Conservation (phyloP, 75 land plant genomes). For the Gnetum montanum region DNA sequence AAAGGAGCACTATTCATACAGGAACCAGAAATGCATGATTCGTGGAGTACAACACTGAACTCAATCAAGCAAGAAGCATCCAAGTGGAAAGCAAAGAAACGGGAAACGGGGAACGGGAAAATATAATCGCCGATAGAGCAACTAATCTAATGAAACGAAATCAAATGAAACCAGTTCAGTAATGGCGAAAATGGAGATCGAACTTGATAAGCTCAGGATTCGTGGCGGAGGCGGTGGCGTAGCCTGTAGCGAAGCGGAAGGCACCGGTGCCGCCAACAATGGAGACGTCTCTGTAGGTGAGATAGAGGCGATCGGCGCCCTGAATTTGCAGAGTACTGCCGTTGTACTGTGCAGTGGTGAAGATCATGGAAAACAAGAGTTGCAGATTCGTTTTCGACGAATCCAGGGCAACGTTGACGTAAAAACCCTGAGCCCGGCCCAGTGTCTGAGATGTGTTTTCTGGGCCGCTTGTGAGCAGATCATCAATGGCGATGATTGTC, state of each 20-base stretch:
- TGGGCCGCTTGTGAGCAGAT: constrained; percentile 19
- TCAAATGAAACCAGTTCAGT: too few species aligned
- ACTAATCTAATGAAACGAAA: too few species aligned
- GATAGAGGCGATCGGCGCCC: constrained; percentile 16
- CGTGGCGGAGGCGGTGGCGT: too few species aligned
- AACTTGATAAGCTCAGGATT: too few species aligned
- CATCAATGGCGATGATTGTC: constrained; percentile 20
- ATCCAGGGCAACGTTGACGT: constrained; percentile 10
- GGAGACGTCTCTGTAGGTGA: constrained; percentile 21
- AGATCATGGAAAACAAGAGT: constrained; percentile 22
- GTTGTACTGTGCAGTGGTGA: constrained; percentile 23
- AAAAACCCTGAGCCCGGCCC: constrained; percentile 42
- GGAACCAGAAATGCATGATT: too few species aligned
- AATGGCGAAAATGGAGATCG: too few species aligned
- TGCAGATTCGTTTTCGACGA: not conserved
- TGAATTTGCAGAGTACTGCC: constrained; percentile 34
- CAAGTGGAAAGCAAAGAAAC: too few species aligned
- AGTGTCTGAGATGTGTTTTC: constrained; percentile 11
- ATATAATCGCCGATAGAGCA: too few species aligned
- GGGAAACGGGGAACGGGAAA: too few species aligned
- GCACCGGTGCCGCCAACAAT: constrained; percentile 48
- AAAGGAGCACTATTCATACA: too few species aligned
- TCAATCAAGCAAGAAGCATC: too few species aligned
- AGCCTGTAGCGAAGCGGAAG: constrained; percentile 39
- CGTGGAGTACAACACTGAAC: too few species aligned